phyloP scores from a whole-genome alignment of 75 land plant species.

The Cunninghamia lanceolata region DNA sequence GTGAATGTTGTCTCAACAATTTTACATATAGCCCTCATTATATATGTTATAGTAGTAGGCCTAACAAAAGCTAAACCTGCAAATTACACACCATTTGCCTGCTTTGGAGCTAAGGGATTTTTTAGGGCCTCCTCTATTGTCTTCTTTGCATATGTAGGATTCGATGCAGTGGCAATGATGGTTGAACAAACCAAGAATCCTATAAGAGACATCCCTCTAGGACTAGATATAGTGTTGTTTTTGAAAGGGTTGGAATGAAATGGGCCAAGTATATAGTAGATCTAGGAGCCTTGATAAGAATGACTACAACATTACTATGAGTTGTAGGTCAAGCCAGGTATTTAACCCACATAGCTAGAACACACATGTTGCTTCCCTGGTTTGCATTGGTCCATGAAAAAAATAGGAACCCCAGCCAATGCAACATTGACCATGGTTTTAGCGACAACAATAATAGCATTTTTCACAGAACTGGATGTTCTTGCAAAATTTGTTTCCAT shows the following conservation, averaged over 20 bases:
- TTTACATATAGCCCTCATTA: slow-evolving; percentile 49
- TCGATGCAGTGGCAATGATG: slow-evolving; percentile 44
- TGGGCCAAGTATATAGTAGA: too few species aligned
- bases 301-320: slow-evolving; percentile 70
- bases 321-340: slow-evolving; percentile 81
- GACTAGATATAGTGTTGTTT: slow-evolving; percentile 62
- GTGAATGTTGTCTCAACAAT: slow-evolving; percentile 67
- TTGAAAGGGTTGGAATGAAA: too few species aligned
- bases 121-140: too few species aligned
- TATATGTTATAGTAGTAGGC: slow-evolving; percentile 74
- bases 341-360: slow-evolving; percentile 77
- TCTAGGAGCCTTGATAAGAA: slow-evolving; percentile 83
- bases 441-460: slow-evolving; percentile 51
- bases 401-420: too few species aligned
- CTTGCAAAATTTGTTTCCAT: slow-evolving; percentile 71
- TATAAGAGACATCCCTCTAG: slow-evolving; percentile 64
- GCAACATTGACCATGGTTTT: slow-evolving; percentile 45
- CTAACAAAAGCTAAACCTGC: slow-evolving; percentile 65
- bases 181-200: slow-evolving; percentile 76
- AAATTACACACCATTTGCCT: too few species aligned
- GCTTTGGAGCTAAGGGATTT: too few species aligned
- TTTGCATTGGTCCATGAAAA: slow-evolving; percentile 62
- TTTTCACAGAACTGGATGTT: slow-evolving; percentile 64
- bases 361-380: slow-evolving; percentile 83
- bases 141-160: slow-evolving; percentile 37